Conservation (phyloP, 139 green algal species). For the Volvox africanus region DNA sequence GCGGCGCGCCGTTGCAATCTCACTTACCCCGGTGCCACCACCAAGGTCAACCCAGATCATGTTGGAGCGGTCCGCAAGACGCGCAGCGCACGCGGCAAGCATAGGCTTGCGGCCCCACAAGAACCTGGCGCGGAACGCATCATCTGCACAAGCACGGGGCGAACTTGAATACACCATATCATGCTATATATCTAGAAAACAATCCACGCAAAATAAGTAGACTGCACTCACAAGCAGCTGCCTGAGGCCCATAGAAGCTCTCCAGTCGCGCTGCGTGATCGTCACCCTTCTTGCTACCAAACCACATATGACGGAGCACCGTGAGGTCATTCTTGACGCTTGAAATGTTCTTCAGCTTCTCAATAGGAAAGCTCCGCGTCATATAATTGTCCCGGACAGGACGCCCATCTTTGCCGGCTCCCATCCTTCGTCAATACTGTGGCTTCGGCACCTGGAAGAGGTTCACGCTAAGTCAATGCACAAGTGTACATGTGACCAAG, state of each 20-base stretch:
- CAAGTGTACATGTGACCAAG: not conserved
- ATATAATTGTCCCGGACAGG: conserved; percentile 30
- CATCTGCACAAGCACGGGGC: conserved; percentile 78
- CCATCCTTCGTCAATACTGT: conserved; percentile 27
- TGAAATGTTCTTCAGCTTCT: conserved; percentile 58
- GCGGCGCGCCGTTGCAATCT: not conserved
- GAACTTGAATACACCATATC: not conserved
- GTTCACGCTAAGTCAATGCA: not conserved
- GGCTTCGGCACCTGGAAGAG: not conserved
- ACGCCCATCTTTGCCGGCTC: conserved; percentile 45
- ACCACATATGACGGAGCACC: conserved; percentile 90
- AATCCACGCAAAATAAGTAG: not conserved
- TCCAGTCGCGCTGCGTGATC: conserved; percentile 88
- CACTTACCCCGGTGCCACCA: conserved; percentile 89
- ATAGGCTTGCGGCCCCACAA: conserved; percentile 94
- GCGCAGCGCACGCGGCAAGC: conserved; percentile 90
- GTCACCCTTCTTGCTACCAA: conserved; percentile 73
- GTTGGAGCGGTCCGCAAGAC: conserved; percentile 74
- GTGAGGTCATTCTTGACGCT: conserved; percentile 81
- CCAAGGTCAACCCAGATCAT: conserved; percentile 96
- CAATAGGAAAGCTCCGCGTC: conserved; percentile 33
- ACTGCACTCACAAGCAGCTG: conserved; percentile 73
- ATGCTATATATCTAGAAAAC: not conserved
- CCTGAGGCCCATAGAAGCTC: conserved; percentile 88
- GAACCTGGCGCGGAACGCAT: conserved; percentile 94